These are phyloP conservation scores for Penicillium griseofulvum DNA, from an alignment of 2,329 filamentous ascomycete genomes.

Conservation along the genomic window DNA sequence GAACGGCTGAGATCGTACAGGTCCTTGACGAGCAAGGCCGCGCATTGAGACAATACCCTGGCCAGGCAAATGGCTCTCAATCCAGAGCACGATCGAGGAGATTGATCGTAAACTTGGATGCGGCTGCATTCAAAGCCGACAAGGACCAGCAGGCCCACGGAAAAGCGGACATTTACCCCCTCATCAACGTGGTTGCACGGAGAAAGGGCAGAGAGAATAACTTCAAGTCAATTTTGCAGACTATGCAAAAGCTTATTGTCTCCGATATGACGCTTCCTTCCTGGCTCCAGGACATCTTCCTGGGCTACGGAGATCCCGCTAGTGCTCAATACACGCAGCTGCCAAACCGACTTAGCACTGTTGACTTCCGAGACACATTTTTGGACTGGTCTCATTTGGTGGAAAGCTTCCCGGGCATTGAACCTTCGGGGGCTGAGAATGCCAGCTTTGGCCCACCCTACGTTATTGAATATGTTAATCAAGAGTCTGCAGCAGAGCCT, in stretches of 20 bases:
- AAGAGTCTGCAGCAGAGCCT: conserved; percentile 49
- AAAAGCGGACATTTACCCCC: conserved; percentile 76
- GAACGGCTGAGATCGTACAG: conserved; percentile 82
- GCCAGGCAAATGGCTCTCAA: conserved; percentile 62
- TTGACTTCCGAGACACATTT: conserved; percentile 94
- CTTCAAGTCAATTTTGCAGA: conserved; percentile 89
- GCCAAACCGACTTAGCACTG: conserved; percentile 69
- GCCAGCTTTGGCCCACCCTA: conserved; percentile 84
- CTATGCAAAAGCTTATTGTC: conserved; percentile 79
- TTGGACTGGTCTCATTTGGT: conserved; percentile 92
- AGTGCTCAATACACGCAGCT: conserved; percentile 83
- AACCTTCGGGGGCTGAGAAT: conserved; percentile 68
- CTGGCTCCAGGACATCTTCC: conserved; percentile 94
- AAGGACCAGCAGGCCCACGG: conserved; percentile 62
- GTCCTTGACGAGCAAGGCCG: conserved; percentile 82
- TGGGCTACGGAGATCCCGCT: conserved; percentile 93
- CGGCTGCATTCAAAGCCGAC: conserved; percentile 74
- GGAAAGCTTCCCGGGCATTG: conserved; percentile 83
- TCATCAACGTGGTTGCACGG: conserved; percentile 81
- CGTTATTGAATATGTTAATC: conserved; percentile 67
- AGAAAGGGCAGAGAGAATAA: conserved; percentile 90
- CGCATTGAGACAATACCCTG: conserved; percentile 59
- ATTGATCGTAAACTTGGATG: conserved; percentile 77
- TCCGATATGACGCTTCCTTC: conserved; percentile 81
- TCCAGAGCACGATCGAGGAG: conserved; percentile 61